Percentiles rank a stretch among this genome's conserved stretches.
These are phyloP conservation scores for Fusarium palustre DNA, from an alignment of 2,329 filamentous ascomycete genomes.

Conservation along the genomic window DNA sequence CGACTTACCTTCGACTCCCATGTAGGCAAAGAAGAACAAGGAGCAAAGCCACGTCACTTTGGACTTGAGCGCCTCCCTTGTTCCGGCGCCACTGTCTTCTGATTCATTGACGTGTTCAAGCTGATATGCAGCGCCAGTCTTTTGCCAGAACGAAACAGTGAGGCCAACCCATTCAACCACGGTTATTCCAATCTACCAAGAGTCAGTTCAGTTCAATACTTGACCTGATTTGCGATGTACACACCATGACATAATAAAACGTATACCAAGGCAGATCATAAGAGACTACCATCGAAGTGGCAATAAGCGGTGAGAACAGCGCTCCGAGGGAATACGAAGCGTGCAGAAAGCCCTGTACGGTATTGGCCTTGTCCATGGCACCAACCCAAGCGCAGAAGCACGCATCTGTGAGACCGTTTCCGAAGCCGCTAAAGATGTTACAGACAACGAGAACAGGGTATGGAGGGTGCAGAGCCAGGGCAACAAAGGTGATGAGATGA, in stretches of 20 bases:
- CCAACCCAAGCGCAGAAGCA: constrained; percentile 66
- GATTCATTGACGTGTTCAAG: constrained; percentile 50
- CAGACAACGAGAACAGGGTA: constrained; percentile 72
- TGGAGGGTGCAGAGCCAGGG: constrained; percentile 71
- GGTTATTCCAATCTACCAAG: constrained; percentile 57
- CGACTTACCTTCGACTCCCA: constrained; percentile 71
- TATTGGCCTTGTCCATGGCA: constrained; percentile 75
- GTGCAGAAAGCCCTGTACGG: constrained; percentile 74
- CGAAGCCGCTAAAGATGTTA: constrained; percentile 73
- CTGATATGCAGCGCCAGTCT: constrained; percentile 66
- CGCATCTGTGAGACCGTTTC: constrained; percentile 71
- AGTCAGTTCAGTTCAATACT: background rate
- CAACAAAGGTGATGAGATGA: constrained; percentile 71
- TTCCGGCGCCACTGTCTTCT: constrained; percentile 46
- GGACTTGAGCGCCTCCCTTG: constrained; percentile 55
- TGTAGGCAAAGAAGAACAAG: constrained; percentile 77
- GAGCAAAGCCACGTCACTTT: constrained; percentile 74
- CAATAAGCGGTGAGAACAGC: constrained; percentile 71
- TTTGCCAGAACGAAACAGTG: constrained; percentile 68
- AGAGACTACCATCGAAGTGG: constrained; percentile 74
- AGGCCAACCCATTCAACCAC: constrained; percentile 67
- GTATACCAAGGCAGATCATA: constrained; percentile 71
- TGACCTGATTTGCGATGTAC: constrained; percentile 36
- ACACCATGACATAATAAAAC: constrained; percentile 79
- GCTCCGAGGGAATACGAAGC: constrained; percentile 74